A percentile compares a stretch with the other conserved stretches of the same genome.
phyloP scores from a whole-genome alignment of 23 red algal species.

The Chondrus crispus region DNA sequence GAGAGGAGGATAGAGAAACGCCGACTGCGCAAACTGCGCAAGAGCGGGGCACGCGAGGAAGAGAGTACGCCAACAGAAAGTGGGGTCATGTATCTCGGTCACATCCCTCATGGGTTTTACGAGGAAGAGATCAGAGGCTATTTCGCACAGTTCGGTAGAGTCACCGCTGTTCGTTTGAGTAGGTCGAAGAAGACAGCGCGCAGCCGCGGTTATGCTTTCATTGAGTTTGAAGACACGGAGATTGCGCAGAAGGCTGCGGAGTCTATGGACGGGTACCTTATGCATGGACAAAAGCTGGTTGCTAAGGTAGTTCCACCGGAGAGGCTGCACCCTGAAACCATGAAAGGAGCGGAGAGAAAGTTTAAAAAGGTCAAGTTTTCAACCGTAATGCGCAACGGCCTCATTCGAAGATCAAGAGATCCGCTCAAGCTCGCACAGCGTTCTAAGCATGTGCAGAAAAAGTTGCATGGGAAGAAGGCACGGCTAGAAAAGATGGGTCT shows the following conservation, averaged over 20 bases:
- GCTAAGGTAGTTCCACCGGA: slow-evolving; percentile 68
- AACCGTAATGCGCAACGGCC: slow-evolving; percentile 13
- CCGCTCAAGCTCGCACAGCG: slow-evolving; percentile 42
- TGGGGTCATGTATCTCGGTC: slow-evolving; percentile 92
- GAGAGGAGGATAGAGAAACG: too few species aligned
- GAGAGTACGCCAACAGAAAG: too few species aligned
- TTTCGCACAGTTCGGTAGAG: slow-evolving; percentile 91
- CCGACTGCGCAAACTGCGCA: too few species aligned
- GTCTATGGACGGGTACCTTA: slow-evolving; percentile 95
- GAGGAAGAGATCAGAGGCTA: slow-evolving; percentile 82
- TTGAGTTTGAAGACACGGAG: slow-evolving; percentile 77
- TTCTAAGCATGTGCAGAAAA: slow-evolving; percentile 32
- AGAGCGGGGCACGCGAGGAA: too few species aligned
- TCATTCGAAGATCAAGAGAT: slow-evolving; percentile 12
- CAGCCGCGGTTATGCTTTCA: slow-evolving; percentile 83
- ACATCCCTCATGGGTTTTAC: slow-evolving; percentile 97
- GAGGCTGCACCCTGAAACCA: slow-evolving; percentile 55
- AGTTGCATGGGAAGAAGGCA: background rate
- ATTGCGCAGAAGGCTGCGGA: slow-evolving; percentile 73
- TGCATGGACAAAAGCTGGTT: slow-evolving; percentile 84
- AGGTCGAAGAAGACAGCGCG: slow-evolving; percentile 62
- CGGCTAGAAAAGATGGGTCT: background rate
- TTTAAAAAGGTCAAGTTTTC: slow-evolving; percentile 54
- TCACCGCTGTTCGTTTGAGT: slow-evolving; percentile 71
- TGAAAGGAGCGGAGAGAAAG: slow-evolving; percentile 1